Conservation (phyloP, 2,329 filamentous ascomycete genomes). For the Ciborinia camelliae region DNA sequence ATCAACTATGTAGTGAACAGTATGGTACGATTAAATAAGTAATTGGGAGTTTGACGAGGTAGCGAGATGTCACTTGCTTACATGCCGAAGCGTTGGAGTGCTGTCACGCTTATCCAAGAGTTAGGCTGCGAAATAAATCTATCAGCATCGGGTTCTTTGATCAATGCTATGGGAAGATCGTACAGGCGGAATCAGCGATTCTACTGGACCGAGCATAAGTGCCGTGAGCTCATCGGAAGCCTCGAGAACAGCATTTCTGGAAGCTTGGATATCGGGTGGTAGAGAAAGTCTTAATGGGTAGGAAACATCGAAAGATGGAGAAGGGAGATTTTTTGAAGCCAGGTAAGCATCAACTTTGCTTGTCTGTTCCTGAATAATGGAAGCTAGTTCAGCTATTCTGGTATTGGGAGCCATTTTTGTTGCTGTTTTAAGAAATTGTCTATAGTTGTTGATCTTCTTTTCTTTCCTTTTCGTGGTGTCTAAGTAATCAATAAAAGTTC, state of each 20-base stretch:
- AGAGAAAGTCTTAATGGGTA: slow-evolving; percentile 3
- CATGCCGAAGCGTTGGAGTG: not conserved
- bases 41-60: not conserved
- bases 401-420: not conserved
- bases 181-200: not conserved
- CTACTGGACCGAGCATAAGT: not conserved
- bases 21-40: not conserved
- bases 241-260: not conserved
- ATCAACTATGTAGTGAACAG: not conserved
- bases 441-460: too few species aligned
- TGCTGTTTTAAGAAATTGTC: too few species aligned
- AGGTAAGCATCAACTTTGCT: slow-evolving; percentile 4
- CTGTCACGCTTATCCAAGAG: not conserved
- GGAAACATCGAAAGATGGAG: slow-evolving; percentile 2
- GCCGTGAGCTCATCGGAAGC: slow-evolving; percentile 10
- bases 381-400: not conserved
- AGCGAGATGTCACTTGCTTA: not conserved
- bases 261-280: not conserved
- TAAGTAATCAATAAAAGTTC: too few species aligned
- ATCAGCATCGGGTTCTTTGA: not conserved
- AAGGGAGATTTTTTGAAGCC: not conserved
- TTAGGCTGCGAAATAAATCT: not conserved
- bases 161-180: not conserved
- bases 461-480: too few species aligned
- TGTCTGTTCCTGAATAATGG: not conserved